Base-by-base conservation (phyloP, 371 early-diverging fungal species). In the Mortierella sp. region DNA sequence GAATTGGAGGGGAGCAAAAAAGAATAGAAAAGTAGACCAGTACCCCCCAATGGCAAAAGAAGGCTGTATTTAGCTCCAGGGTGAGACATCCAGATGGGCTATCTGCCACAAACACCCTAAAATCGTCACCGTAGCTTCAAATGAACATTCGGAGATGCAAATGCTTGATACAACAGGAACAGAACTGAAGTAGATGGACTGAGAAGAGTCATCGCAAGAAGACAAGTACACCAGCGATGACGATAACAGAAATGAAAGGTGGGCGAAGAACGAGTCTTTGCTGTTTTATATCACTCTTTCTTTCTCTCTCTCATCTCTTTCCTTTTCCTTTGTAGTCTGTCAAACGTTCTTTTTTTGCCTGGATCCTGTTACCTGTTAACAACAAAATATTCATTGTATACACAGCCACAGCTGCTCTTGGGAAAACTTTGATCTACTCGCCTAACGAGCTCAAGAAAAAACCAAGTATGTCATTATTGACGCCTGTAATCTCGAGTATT, bases 21-120 rank as follows among this genome's bases (percentile, higher is more conserved):
- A 53, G 23, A 64, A 64, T 12, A 51, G 7, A 64, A 40, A 34
- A 19, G 2, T 28, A 49, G 32, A 29, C 34, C 22, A 28, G 66
- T 66, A 4, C 5, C 5, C 23, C 32, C 22, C 8, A 22, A 35
- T n/a, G 19, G 37, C 1, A 58, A 17, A 37, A 19, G n/a, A 6
- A 32, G 8, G 8, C 26, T 56, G 0, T 6, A 56, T 31, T 15
- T 17, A 56, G 57, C 31, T 56, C 2, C 57, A 57, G 51, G 19
- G 37, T 65, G 65, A 65, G 57, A 65, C 65, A 65, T 42, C 55
- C 40, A 31, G n/a, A 51, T 55, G 31, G n/a, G 42, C 28, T 17
- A 17, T 47, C 62, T 65, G 65, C 54, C 54, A 56, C 65, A 65
- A 65, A 65, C 65, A 65, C 65, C 10, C 45, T 29, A 65, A 40